Base-by-base conservation (phyloP, 1,284 basidiomycete species). In the Boletus semigastroideus region DNA sequence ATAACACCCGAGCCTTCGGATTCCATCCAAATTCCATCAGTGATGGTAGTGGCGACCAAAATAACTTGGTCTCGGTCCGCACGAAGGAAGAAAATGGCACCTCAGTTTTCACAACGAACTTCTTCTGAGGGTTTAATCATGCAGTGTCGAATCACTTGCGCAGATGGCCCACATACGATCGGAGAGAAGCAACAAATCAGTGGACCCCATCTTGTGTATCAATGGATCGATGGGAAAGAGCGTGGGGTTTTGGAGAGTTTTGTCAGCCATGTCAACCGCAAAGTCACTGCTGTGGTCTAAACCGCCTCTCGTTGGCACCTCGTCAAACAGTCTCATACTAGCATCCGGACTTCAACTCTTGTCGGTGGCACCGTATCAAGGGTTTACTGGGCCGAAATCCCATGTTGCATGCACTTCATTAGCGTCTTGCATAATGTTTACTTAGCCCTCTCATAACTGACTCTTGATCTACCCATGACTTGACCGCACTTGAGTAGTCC, bases 41-140 rank as follows among this genome's bases (percentile, higher is more conserved):
- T 55, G 30, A 50, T 79, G 1, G 69, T 86, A 3, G 63, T 63
- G n/a, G 82, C 83, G 1, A 56, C 52, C 0, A 59, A 65, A 12
- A 80, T 91, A 59, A 86, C 86, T 0, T 94, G 91, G 91, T 88
- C 90, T 1, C 78, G 91, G 20, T 77, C 79, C 6, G 90, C 86
- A 0, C 73, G 86, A 16, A 71, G 82, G 56, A 78, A 75, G 60
- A 74, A 69, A 40, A 62, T 59, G 25, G 34, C 57, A 2, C 51
- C 47, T 17, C 39, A 49, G 16, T 47, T 51, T 22, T 31, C 43
- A 31, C 43, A 41, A 45, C 17, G 28, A 45, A n/a, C n/a, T n/a
- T n/a, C 40, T 27, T 27, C 28, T 25, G 33, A 42, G 25, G 48
- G 30, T 48, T 41, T 40, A 48, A 48, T 63, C 3, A 42, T 67